Conservation (phyloP, 306 rosid species). For the Cicer arietinum region DNA sequence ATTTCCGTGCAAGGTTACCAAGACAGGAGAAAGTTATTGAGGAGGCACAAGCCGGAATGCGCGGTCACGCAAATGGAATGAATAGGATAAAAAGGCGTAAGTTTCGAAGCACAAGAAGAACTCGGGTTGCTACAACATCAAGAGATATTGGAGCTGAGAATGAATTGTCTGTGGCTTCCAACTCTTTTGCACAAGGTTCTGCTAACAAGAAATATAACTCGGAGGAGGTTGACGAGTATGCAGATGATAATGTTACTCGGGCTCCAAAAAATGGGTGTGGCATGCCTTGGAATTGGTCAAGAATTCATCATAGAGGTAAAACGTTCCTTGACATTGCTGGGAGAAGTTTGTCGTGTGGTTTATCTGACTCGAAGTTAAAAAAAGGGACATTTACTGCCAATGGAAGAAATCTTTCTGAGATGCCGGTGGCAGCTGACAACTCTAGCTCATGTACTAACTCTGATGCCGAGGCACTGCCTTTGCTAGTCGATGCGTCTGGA, state of each 20-base stretch:
- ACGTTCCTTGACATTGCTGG: constrained; percentile 94
- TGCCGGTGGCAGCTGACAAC: constrained; percentile 70
- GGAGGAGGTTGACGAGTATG: constrained; percentile 67
- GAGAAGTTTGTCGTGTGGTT: constrained; percentile 91
- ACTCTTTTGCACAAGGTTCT: constrained; percentile 71
- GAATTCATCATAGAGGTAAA: constrained; percentile 93
- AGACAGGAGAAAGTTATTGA: constrained; percentile 60
- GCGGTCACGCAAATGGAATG: constrained; percentile 63
- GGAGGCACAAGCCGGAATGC: constrained; percentile 67
- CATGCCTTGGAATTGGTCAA: constrained; percentile 98
- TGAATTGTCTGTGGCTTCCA: constrained; percentile 93
- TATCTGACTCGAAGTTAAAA: constrained; percentile 80
- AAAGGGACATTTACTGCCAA: constrained; percentile 63
- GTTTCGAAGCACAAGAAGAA: constrained; percentile 74
- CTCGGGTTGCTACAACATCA: constrained; percentile 64
- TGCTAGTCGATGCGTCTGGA: constrained; percentile 86
- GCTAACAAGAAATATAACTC: constrained; percentile 59
- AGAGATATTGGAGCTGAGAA: constrained; percentile 79
- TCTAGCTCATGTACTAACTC: constrained; percentile 74
- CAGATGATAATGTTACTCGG: constrained; percentile 67
- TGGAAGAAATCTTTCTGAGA: constrained; percentile 66
- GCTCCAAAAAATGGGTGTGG: constrained; percentile 97
- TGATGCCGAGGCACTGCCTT: constrained; percentile 82
- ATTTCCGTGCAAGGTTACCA: constrained; percentile 59
- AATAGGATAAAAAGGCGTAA: constrained; percentile 77